phyloP scores from a whole-genome alignment of 129 eudicot genomes.

The Sambucus nigra region DNA sequence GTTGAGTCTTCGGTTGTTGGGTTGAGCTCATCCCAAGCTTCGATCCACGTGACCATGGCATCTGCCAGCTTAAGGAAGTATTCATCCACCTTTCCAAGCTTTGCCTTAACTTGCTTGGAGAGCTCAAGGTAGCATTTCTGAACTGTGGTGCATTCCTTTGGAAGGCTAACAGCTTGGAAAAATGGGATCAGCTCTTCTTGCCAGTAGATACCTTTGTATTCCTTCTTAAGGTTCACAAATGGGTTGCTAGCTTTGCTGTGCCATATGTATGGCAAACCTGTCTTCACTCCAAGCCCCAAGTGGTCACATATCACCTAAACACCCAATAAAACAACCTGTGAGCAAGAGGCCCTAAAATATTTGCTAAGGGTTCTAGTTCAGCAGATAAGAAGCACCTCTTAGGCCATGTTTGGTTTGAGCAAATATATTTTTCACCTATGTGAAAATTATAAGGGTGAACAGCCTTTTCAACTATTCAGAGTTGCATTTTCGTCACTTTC shows the following conservation, averaged over 20 bases:
- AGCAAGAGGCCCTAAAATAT: too few relatives aligned
- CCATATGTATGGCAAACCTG: slow-evolving; percentile 56
- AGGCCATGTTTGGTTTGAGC: too few relatives aligned
- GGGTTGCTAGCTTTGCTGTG: slow-evolving; percentile 71
- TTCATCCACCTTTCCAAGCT: slow-evolving; percentile 41
- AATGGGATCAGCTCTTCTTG: slow-evolving; percentile 60
- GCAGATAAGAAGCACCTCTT: too few relatives aligned
- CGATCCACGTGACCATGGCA: slow-evolving; percentile 58
- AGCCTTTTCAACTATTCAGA: too few relatives aligned
- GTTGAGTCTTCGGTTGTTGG: slow-evolving; percentile 12
- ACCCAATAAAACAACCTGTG: background rate
- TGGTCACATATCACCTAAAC: slow-evolving; percentile 54
- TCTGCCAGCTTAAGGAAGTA: slow-evolving; percentile 52
- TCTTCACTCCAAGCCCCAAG: slow-evolving; percentile 47
- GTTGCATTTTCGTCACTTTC: too few relatives aligned
- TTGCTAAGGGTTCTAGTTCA: too few relatives aligned
- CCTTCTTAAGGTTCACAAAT: slow-evolving; percentile 55
- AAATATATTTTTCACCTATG: too few relatives aligned
- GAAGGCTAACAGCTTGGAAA: slow-evolving; percentile 38
- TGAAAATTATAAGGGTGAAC: too few relatives aligned
- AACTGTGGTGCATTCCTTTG: slow-evolving; percentile 43
- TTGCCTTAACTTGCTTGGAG: slow-evolving; percentile 47
- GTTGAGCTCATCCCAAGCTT: slow-evolving; percentile 58
- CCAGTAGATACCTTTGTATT: slow-evolving; percentile 63
- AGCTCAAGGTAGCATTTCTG: slow-evolving; percentile 53